phyloP scores from a whole-genome alignment of 202 grass and related monocot species.

The Musa balbisiana region DNA sequence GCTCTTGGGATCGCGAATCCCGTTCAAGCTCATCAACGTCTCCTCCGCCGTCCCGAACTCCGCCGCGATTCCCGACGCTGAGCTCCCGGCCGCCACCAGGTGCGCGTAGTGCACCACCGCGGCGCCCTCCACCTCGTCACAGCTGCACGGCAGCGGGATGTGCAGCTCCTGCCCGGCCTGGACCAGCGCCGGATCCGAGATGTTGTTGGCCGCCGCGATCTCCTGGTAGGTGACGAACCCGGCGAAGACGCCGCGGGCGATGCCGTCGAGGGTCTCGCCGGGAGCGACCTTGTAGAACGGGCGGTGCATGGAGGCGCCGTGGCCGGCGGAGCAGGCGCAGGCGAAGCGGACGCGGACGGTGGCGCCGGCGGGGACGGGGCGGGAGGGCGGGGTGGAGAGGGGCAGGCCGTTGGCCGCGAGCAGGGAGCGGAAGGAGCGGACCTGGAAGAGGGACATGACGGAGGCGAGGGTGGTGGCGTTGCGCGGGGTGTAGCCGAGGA shows the following conservation, averaged over 20 bases:
- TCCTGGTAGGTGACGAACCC: conserved; percentile 71
- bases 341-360: conserved; percentile 61
- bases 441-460: conserved; percentile 66
- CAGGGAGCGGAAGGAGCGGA: conserved; percentile 65
- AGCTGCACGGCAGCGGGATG: conserved; percentile 96
- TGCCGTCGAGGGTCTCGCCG: conserved; percentile 57
- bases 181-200: conserved; percentile 54
- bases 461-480: conserved; percentile 60
- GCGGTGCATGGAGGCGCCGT: conserved; percentile 47
- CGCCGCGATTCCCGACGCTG: conserved; percentile 42
- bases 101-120: conserved; percentile 61
- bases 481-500: conserved; percentile 54
- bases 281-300: conserved; percentile 58
- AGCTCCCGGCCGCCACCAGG: conserved; percentile 41
- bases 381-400: conserved; percentile 32
- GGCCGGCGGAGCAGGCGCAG: conserved; percentile 74
- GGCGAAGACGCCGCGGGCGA: conserved; percentile 40
- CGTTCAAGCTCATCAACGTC: conserved; percentile 41
- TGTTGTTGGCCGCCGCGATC: conserved; percentile 72
- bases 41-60: conserved; percentile 49
- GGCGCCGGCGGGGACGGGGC: conserved; percentile 21
- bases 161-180: conserved; percentile 53
- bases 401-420: conserved; percentile 60
- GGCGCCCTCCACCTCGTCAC: conserved; percentile 44
- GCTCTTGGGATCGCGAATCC: conserved; percentile 62